phyloP scores from a whole-genome alignment of 176 grass and related monocot species.

The Miscanthus lutarioriparius region DNA sequence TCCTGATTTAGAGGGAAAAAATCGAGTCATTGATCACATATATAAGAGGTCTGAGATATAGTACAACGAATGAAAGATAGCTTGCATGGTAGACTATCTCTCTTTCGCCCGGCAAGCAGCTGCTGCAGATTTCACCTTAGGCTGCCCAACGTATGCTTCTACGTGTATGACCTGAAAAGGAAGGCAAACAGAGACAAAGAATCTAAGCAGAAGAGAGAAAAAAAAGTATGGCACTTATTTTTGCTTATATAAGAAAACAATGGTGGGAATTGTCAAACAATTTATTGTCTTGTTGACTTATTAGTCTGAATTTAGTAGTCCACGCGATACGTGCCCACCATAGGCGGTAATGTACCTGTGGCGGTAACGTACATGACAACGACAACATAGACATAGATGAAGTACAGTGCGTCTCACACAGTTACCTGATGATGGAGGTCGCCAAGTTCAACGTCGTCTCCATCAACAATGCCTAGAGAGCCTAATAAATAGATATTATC shows the following conservation, averaged over 20 bases:
- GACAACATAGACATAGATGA: neutral
- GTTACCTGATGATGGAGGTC: slow-evolving; percentile 61
- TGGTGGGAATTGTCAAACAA: neutral
- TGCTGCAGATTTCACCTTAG: slow-evolving; percentile 88
- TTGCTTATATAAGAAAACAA: neutral
- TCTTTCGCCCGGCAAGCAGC: slow-evolving; percentile 73
- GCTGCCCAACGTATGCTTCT: slow-evolving; percentile 70
- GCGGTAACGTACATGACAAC: neutral
- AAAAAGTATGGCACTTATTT: neutral
- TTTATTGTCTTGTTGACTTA: neutral
- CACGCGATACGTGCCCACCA: neutral
- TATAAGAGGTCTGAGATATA: neutral
- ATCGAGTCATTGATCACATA: neutral
- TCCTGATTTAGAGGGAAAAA: slow-evolving; percentile 39
- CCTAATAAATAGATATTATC: slow-evolving; percentile 28
- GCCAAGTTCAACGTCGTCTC: slow-evolving; percentile 57
- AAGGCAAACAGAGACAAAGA: neutral
- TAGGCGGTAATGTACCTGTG: neutral
- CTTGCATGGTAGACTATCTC: neutral
- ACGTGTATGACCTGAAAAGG: slow-evolving; percentile 64
- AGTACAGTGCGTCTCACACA: neutral
- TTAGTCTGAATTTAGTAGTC: neutral
- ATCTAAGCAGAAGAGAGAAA: neutral
- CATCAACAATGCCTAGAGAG: slow-evolving; percentile 70
- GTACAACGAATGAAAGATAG: neutral